Base-by-base conservation (phyloP, 2,329 filamentous ascomycete genomes). In the Exophiala viscosa region DNA sequence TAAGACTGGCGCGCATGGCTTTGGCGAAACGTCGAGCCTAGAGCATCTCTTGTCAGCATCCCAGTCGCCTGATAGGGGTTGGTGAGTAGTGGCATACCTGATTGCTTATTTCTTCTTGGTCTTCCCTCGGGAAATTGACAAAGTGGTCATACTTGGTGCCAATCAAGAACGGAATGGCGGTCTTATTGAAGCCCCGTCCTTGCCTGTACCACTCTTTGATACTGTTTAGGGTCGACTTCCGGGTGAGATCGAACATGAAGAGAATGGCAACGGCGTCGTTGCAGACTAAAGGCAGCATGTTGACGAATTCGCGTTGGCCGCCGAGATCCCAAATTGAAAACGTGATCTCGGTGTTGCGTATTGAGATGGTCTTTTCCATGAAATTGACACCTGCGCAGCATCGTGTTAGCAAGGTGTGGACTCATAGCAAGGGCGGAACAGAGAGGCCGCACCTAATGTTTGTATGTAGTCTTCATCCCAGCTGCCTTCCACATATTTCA, bases 381-480 rank as follows among this genome's bases (percentile, higher is more conserved):
- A 99, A 99, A 73, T 99, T 99, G 73, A 99, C 93, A 62, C 93
- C 83, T 86, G 63, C 23, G 17, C 28, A 15, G 11, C 20, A 48
- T 33, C 23, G 38, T 38, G 36, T 42, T 39, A 35, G 47, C n/a
- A 6, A 28, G 40, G 23, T 32, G 8, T 36, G 15, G 11, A 20
- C 34, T 3, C 28, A 7, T n/a, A 6, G 2, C 31, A 20, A 35
- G n/a, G 11, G 17, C 23, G 10, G 8, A 2, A 31, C 8, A n/a
- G 32, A 15, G 15, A 13, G 42, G 17, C 23, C 76, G 58, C 72
- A 86, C 83, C 93, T 40, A 99, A 76, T 17, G 93, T 99, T 74
- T 99, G 93, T 66, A 99, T 99, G 72, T 99, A 99, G 70, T 99
- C 93, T 74, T 99, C 93, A 71, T 99, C 93, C 90, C 93, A 99